A percentile compares a stretch with the other conserved stretches of the same genome.
Evolutionary conservation across 2,329 filamentous ascomycete species (phyloP).

Genomic region (Sclerotinia spermophila): DNA sequence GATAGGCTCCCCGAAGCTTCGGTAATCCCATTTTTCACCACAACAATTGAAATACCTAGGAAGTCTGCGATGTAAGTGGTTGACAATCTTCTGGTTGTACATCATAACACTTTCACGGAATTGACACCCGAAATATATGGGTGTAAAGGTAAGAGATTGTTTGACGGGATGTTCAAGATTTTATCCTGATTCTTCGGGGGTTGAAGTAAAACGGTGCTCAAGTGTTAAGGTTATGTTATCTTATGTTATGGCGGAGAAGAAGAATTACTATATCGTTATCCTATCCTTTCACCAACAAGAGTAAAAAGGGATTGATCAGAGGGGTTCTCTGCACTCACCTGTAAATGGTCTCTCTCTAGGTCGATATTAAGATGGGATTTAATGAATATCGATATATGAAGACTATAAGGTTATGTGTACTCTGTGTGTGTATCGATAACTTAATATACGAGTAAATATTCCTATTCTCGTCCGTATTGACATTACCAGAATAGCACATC

Average conservation of each 20-base stretch:
- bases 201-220: neutral
- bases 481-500: neutral
- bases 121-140: neutral
- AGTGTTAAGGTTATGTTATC: too few species aligned
- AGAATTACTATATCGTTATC: neutral
- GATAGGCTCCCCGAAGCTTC: constrained; percentile 7
- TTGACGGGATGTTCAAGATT: neutral
- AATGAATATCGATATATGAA: neutral
- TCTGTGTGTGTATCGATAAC: neutral
- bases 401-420: neutral
- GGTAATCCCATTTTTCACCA: constrained; percentile 8
- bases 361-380: neutral
- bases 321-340: neutral
- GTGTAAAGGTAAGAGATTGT: neutral
- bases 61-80: neutral
- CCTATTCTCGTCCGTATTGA: neutral
- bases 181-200: neutral
- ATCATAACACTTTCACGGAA: neutral
- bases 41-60: neutral
- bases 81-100: neutral
- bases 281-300: neutral
- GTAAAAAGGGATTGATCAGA: neutral
- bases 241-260: neutral
- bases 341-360: neutral
- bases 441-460: neutral